Conservation (phyloP, 768 basidiomycete species). For the Boletellus ananiceps region DNA sequence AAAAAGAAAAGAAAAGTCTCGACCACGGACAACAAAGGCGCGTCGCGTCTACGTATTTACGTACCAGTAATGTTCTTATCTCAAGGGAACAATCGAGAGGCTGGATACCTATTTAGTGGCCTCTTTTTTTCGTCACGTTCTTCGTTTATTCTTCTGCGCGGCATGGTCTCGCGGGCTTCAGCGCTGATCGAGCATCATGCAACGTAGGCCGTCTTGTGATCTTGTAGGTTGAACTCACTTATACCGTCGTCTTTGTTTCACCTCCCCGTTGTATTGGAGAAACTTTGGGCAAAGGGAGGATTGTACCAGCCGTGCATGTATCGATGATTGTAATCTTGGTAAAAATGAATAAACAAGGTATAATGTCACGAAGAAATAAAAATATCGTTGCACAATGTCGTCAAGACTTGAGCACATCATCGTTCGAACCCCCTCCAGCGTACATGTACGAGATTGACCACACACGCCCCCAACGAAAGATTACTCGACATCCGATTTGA, state of each 20-base stretch:
- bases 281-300: conserved; percentile 9
- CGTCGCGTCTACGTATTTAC: conserved; percentile 22
- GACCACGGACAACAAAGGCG: conserved; percentile 8
- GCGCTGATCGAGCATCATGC: not conserved
- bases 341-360: conserved; percentile 7
- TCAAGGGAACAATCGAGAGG: conserved; percentile 26
- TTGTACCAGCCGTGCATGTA: conserved; percentile 21
- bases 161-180: conserved; percentile 6
- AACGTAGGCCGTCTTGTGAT: conserved; percentile 3
- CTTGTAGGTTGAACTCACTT: conserved; percentile 19
- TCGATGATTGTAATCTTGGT: conserved; percentile 20
- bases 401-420: not conserved
- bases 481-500: conserved; percentile 20
- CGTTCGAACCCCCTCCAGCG: no score
- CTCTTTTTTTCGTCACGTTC: conserved; percentile 7
- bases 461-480: not conserved
- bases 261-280: conserved; percentile 12
- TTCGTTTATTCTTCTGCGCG: conserved; percentile 1
- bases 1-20: conserved; percentile 3
- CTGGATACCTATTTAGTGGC: conserved; percentile 31
- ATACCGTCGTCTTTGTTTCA: conserved; percentile 22
- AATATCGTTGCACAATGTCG: not conserved
- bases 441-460: not conserved
- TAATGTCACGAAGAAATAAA: not conserved
- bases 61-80: conserved; percentile 23